Percentiles rank a stretch among this genome's conserved stretches.
phyloP scores from a whole-genome alignment of 495 filamentous ascomycete species.

The Annulohypoxylon stygium region DNA sequence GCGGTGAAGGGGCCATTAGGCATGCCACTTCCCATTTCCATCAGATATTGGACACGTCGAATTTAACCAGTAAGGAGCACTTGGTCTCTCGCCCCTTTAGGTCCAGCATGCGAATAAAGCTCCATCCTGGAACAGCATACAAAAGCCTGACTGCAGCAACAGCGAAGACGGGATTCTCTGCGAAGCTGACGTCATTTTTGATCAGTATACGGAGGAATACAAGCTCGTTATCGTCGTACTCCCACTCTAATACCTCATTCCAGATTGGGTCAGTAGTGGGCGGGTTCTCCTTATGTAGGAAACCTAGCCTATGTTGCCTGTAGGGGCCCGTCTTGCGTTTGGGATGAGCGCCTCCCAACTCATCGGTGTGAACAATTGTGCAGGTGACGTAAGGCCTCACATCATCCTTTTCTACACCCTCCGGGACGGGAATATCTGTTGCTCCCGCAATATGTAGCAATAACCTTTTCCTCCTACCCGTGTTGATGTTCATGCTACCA shows the following conservation, averaged over 20 bases:
- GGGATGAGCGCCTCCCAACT: conserved; percentile 52
- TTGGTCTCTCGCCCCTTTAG: conserved; percentile 65
- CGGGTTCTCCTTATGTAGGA: conserved; percentile 60
- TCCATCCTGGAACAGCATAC: conserved; percentile 64
- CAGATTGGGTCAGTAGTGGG: conserved; percentile 62
- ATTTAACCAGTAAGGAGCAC: conserved; percentile 64
- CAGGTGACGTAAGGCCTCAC: conserved; percentile 68
- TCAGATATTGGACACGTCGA: conserved; percentile 58
- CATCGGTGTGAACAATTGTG: conserved; percentile 60
- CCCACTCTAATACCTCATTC: conserved; percentile 67
- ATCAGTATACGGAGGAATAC: conserved; percentile 66
- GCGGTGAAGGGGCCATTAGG: not conserved
- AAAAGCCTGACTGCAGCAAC: conserved; percentile 61
- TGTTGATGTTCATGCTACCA: conserved; percentile 57
- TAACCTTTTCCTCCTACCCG: conserved; percentile 53
- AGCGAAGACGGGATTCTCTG: conserved; percentile 62
- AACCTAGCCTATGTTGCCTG: conserved; percentile 59
- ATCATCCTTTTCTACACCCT: conserved; percentile 51
- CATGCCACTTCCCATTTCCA: not conserved
- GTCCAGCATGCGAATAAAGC: conserved; percentile 67
- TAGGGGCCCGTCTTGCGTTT: conserved; percentile 67
- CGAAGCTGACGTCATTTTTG: conserved; percentile 66
- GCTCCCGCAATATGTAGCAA: conserved; percentile 63
- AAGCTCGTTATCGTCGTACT: conserved; percentile 67
- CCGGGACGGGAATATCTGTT: conserved; percentile 61